phyloP scores from a whole-genome alignment of 208 protist genomes.

The Naegleria fowleri region DNA sequence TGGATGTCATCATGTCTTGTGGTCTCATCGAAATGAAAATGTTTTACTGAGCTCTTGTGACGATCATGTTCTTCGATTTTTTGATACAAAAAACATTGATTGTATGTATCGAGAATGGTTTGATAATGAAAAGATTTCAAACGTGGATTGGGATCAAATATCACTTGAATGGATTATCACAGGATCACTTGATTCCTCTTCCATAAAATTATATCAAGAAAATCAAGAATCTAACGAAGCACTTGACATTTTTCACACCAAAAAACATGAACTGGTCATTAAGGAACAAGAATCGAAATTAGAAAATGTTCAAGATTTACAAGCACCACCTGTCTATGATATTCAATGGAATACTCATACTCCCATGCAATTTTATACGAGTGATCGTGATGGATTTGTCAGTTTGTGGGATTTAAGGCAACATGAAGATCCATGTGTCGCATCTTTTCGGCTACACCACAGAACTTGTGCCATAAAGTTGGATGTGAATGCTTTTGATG shows the following conservation, averaged over 20 bases:
- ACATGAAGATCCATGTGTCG: neutral
- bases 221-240: neutral
- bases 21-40: conserved; percentile 5
- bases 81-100: conserved; percentile 19
- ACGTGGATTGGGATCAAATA: conserved; percentile 11
- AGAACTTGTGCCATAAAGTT: conserved; percentile 14
- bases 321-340: neutral
- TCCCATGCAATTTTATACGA: neutral
- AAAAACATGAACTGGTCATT: neutral
- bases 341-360: neutral
- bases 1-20: neutral
- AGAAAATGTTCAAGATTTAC: neutral
- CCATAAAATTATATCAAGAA: neutral
- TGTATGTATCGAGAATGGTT: conserved; percentile 27
- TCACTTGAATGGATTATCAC: neutral
- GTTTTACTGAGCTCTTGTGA: neutral
- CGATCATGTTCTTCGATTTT: conserved; percentile 5
- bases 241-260: neutral
- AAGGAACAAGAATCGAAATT: neutral
- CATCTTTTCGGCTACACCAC: neutral
- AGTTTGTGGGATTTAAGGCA: conserved; percentile 5
- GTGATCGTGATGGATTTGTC: neutral
- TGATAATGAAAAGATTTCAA: neutral
- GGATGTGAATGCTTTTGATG: conserved; percentile 7
- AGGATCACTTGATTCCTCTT: neutral